Evolutionary conservation across 75 land plant species (phyloP).

Genomic region (Picea sitchensis): DNA sequence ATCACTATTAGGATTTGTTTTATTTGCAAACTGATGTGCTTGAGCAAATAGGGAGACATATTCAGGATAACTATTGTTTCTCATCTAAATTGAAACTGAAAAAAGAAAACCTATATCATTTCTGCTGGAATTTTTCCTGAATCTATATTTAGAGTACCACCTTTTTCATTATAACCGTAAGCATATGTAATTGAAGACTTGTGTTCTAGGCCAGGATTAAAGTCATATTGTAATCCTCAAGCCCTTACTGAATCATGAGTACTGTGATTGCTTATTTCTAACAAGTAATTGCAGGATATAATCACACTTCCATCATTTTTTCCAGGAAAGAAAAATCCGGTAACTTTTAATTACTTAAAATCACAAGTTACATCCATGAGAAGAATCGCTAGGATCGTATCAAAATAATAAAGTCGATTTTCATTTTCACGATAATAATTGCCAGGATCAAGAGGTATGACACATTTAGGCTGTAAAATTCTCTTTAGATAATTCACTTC

Average conservation of each 20-base stretch:
- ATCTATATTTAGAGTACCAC: background rate
- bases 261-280: too few relatives aligned
- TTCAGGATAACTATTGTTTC: background rate
- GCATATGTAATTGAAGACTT: background rate
- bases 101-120: background rate
- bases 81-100: background rate
- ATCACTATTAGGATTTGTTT: background rate
- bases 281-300: too few relatives aligned
- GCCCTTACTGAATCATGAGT: background rate
- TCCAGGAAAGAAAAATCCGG: too few relatives aligned
- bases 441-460: background rate
- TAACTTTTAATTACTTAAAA: too few relatives aligned
- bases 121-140: background rate
- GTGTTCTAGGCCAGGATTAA: background rate
- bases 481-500: background rate
- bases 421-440: background rate
- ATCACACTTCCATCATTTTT: too few relatives aligned
- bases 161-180: background rate
- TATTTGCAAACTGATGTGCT: background rate
- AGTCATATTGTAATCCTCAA: background rate
- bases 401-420: background rate
- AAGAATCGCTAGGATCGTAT: background rate
- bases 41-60: background rate
- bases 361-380: too few relatives aligned
- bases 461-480: background rate